Base-by-base conservation (phyloP, 129 eudicot genomes). In the Escallonia herrerae region DNA sequence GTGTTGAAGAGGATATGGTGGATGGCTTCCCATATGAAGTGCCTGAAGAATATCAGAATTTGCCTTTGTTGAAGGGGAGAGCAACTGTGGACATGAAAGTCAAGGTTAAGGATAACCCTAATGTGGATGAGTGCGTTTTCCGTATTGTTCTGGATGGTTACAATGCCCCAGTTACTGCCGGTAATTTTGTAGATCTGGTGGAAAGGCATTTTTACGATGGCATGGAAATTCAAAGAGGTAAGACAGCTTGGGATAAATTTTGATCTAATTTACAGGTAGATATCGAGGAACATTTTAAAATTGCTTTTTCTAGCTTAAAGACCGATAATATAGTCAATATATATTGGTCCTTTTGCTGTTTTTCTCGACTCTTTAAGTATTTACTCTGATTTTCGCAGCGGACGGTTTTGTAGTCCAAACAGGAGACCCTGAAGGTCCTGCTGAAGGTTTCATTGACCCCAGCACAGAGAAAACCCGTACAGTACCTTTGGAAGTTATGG, bases 1-100 rank as follows among this genome's bases (percentile, higher is more conserved):
- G 99, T 86, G 95, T 93, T 86, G 99, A 93, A 93, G 99, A 93
- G 85, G 96, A 93, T 63, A 93, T 93, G 99, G 93, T 93, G 48
- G 96, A 82, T 67, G 96, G 90, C 78, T 93, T 93, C 74, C 99
- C 96, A 7, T 93, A 81, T 52, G 99, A 93, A 58, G 86, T 93
- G 58, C 99, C 99, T 9, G 95, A 93, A 78, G 99, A 93, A 50
- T 93, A 86, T 82, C 87, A 73, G 67, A 93, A 68, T 69, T 77
- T 84, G 99, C 99, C 99, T 15, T 84, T 93, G 64, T 59, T 93
- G 68, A 89, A 93, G 73, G 99, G 99, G 15, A 79, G 99, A 74
- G 99, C 99, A 33, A 74, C 91, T 1, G 99, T 93, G 75, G 99
- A 93, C 73, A 93, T 93, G 99, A 93, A 93, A 85, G 96, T 93